These are phyloP conservation scores for Cyclotella kingstonii DNA, from an alignment of 108 stramenopile species.

Conservation along the genomic window DNA sequence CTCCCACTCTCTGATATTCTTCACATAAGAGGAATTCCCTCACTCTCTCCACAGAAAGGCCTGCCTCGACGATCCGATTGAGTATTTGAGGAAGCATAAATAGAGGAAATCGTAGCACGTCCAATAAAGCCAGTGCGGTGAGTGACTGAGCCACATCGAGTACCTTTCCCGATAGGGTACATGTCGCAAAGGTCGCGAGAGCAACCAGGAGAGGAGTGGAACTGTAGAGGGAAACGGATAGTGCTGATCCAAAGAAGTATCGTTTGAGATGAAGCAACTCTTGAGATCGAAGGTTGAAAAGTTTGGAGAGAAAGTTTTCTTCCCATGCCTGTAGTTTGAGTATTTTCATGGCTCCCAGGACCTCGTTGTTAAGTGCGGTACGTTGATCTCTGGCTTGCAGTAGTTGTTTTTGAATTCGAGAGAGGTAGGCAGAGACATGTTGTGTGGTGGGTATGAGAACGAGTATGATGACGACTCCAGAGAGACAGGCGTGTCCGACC, in stretches of 20 bases:
- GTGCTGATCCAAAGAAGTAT: slow-evolving; percentile 52
- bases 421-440: slow-evolving; percentile 61
- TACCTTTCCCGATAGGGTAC: slow-evolving; percentile 64
- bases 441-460: slow-evolving; percentile 83
- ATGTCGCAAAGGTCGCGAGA: slow-evolving; percentile 85
- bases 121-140: slow-evolving; percentile 90
- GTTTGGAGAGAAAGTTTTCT: slow-evolving; percentile 57
- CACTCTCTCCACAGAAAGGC: slow-evolving; percentile 79
- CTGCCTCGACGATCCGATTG: slow-evolving; percentile 92
- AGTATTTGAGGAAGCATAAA: slow-evolving; percentile 90
- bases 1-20: slow-evolving; percentile 56
- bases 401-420: slow-evolving; percentile 67
- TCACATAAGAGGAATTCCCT: slow-evolving; percentile 70
- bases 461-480: slow-evolving; percentile 85
- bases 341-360: slow-evolving; percentile 84
- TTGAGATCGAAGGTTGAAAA: slow-evolving; percentile 53
- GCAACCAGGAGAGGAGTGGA: slow-evolving; percentile 79
- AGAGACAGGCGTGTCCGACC: slow-evolving; percentile 73
- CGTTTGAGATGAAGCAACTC: slow-evolving; percentile 66
- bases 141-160: slow-evolving; percentile 75
- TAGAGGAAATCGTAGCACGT: slow-evolving; percentile 93
- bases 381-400: slow-evolving; percentile 87
- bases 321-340: slow-evolving; percentile 97
- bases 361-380: slow-evolving; percentile 85
- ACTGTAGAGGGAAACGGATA: slow-evolving; percentile 65